Evolutionary conservation across 108 stramenopile genomes (phyloP).

Genomic region (Licmophora abbreviata): DNA sequence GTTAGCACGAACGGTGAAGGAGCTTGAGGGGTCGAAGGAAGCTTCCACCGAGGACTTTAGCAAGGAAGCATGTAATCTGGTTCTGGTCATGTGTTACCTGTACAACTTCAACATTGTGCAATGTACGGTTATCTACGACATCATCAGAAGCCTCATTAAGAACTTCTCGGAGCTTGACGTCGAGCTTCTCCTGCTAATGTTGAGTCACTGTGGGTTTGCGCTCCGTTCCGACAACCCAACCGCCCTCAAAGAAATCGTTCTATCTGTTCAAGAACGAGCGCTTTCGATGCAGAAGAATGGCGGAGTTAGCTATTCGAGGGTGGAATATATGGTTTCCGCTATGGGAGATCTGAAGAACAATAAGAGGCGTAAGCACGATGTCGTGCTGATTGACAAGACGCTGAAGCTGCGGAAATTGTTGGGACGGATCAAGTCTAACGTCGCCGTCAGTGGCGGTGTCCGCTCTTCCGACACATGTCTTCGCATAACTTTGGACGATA

Average conservation of each 20-base stretch:
- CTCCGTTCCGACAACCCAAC: slow-evolving; percentile 88
- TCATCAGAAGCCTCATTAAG: slow-evolving; percentile 77
- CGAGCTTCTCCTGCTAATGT: slow-evolving; percentile 79
- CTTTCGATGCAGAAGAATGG: slow-evolving; percentile 7
- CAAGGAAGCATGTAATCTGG: slow-evolving; percentile 70
- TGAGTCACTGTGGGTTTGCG: slow-evolving; percentile 82
- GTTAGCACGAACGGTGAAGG: slow-evolving; percentile 3
- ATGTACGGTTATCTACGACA: slow-evolving; percentile 83
- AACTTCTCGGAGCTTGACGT: slow-evolving; percentile 77
- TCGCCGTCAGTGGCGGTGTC: slow-evolving; percentile 23
- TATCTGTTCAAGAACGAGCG: slow-evolving; percentile 72
- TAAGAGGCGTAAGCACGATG: slow-evolving; percentile 74
- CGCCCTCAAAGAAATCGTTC: slow-evolving; percentile 86
- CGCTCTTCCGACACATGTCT: slow-evolving; percentile 50
- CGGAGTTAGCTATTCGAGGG: slow-evolving; percentile 46
- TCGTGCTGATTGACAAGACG: slow-evolving; percentile 50
- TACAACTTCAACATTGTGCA: slow-evolving; percentile 88
- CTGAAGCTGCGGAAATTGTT: slow-evolving; percentile 67
- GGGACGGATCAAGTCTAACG: slow-evolving; percentile 71
- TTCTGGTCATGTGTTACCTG: slow-evolving; percentile 85
- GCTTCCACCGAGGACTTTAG: no score
- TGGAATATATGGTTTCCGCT: slow-evolving; percentile 83
- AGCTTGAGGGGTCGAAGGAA: slow-evolving; percentile 14
- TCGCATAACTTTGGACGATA: slow-evolving; percentile 70
- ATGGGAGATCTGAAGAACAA: slow-evolving; percentile 93